Conservation (phyloP, 2,329 filamentous ascomycete genomes). For the Neurospora sp. region DNA sequence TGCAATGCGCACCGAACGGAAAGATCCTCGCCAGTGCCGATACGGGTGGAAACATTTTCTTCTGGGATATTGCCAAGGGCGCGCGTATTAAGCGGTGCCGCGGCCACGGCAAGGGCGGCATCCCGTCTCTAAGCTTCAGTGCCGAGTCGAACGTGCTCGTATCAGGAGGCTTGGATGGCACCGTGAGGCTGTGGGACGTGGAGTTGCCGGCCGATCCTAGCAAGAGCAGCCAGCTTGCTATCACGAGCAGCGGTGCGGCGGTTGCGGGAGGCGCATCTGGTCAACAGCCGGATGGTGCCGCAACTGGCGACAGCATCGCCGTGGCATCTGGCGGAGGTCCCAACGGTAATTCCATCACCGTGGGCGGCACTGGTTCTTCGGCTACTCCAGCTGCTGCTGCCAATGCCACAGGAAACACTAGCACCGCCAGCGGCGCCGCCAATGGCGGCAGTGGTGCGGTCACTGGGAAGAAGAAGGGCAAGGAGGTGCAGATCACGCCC, state of each 20-base stretch:
- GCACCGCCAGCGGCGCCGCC: slow-evolving; percentile 18
- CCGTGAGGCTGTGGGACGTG: slow-evolving; percentile 90
- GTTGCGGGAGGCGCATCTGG: slow-evolving; percentile 7
- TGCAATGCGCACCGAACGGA: slow-evolving; percentile 80
- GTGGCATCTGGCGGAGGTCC: slow-evolving; percentile 25
- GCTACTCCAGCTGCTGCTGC: slow-evolving; percentile 14
- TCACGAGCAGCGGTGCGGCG: not conserved
- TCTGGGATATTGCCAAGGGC: slow-evolving; percentile 90
- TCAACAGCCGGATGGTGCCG: slow-evolving; percentile 22
- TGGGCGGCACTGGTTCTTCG: slow-evolving; percentile 31
- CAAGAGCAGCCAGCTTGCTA: slow-evolving; percentile 35
- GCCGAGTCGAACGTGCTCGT: slow-evolving; percentile 86
- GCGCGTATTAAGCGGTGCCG: slow-evolving; percentile 83
- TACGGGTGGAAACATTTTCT: slow-evolving; percentile 76
- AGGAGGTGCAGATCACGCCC: slow-evolving; percentile 80
- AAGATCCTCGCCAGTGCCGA: slow-evolving; percentile 88
- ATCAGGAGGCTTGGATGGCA: slow-evolving; percentile 84
- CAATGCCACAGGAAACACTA: slow-evolving; percentile 23
- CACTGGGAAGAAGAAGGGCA: slow-evolving; percentile 62
- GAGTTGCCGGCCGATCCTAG: slow-evolving; percentile 58
- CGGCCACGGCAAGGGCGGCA: slow-evolving; percentile 85
- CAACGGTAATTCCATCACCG: slow-evolving; percentile 27
- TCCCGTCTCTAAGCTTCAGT: slow-evolving; percentile 89
- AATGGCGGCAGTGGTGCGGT: slow-evolving; percentile 18
- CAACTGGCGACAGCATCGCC: slow-evolving; percentile 27